phyloP scores from a whole-genome alignment of 2,329 filamentous ascomycete species.

The Aspergillus fructus region DNA sequence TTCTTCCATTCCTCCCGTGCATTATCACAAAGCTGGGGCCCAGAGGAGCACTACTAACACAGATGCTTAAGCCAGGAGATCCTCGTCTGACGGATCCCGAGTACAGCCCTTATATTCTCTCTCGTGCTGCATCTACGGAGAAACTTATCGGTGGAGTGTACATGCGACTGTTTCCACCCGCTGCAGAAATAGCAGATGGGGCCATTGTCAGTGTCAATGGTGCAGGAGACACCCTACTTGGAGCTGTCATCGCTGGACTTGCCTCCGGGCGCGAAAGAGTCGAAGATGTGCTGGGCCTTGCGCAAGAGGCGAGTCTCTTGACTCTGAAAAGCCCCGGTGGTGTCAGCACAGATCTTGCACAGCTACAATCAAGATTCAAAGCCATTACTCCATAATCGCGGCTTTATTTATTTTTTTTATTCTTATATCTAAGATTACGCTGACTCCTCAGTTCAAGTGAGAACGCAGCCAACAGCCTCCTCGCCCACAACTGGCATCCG shows the following conservation, averaged over 20 bases:
- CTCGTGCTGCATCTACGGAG: conserved; percentile 57
- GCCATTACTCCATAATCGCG: neutral
- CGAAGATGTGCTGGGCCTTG: conserved; percentile 69
- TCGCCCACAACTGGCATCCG: conserved; percentile 36
- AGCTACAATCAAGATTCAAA: neutral
- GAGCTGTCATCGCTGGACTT: conserved; percentile 77
- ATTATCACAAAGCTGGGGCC: conserved; percentile 81
- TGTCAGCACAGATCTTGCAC: conserved; percentile 51
- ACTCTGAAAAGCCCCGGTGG: conserved; percentile 74
- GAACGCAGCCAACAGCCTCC: conserved; percentile 28
- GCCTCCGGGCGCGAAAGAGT: conserved; percentile 51
- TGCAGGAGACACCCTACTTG: conserved; percentile 89
- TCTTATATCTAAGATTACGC: neutral
- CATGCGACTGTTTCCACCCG: conserved; percentile 71
- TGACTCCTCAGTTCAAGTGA: conserved; percentile 5
- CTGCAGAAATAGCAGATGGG: conserved; percentile 57
- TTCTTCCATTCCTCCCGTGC: conserved; percentile 84
- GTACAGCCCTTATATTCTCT: conserved; percentile 69
- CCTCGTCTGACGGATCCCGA: conserved; percentile 62
- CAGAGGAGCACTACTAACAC: conserved; percentile 72
- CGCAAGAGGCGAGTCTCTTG: conserved; percentile 76
- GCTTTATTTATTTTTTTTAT: neutral
- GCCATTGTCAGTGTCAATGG: conserved; percentile 90
- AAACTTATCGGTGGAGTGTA: conserved; percentile 76
- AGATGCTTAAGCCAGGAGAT: conserved; percentile 68